Percentiles rank a stretch among this genome's conserved stretches.
phyloP scores from a whole-genome alignment of 2,329 filamentous ascomycete species.

The Fusarium keratoplasticum region DNA sequence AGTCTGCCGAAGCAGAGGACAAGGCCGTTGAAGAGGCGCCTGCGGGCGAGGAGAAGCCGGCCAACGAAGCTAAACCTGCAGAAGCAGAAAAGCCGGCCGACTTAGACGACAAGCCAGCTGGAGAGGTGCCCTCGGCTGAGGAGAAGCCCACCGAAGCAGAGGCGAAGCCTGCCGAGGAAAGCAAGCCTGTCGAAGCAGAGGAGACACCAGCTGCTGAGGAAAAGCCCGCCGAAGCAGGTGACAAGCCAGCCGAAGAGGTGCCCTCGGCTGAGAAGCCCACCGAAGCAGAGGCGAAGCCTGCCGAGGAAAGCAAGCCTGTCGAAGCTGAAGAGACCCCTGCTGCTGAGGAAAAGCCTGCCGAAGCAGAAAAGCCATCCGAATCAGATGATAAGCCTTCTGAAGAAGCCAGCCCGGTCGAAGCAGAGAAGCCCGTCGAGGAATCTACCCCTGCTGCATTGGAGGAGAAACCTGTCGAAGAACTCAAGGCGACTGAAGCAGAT shows the following conservation, averaged over 20 bases:
- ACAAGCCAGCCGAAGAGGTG: not conserved
- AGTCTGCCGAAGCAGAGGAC: too few species aligned
- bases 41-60: not conserved
- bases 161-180: not conserved
- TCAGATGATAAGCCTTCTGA: not conserved
- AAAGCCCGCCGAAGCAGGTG: not conserved
- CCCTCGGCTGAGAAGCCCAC: not conserved
- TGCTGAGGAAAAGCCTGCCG: not conserved
- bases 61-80: not conserved
- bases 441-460: not conserved
- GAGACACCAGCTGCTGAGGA: not conserved
- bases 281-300: not conserved
- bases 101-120: not conserved
- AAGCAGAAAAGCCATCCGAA: not conserved
- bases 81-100: not conserved
- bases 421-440: not conserved
- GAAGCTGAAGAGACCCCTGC: not conserved
- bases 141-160: not conserved
- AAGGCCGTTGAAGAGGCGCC: too few species aligned
- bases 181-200: not conserved
- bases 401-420: not conserved
- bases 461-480: not conserved
- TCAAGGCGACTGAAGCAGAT: not conserved
- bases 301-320: slow-evolving; percentile 2
- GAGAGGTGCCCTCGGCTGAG: slow-evolving; percentile 2